A percentile compares a stretch with the other conserved stretches of the same genome.
Conservation (phyloP, 2,329 filamentous ascomycete genomes). For the Knufia fluminis region DNA sequence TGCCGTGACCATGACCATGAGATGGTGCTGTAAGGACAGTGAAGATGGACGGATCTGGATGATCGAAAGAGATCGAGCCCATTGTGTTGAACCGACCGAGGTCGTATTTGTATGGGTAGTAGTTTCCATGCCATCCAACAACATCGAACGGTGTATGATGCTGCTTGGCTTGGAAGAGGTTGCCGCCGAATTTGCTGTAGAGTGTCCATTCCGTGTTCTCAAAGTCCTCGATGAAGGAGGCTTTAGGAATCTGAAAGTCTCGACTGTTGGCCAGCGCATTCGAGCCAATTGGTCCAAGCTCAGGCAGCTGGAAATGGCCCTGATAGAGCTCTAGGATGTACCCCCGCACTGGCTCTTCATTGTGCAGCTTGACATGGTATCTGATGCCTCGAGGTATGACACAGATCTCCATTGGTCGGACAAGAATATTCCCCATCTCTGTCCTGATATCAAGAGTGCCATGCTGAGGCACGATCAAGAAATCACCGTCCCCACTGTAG, state of each 20-base stretch:
- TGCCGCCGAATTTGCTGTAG: slow-evolving; percentile 57
- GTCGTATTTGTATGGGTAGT: slow-evolving; percentile 76
- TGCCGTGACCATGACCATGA: slow-evolving; percentile 43
- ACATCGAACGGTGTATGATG: slow-evolving; percentile 68
- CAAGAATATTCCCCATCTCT: slow-evolving; percentile 63
- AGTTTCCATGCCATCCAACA: slow-evolving; percentile 71
- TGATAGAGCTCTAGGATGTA: slow-evolving; percentile 69
- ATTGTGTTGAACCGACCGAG: slow-evolving; percentile 67
- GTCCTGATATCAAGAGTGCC: slow-evolving; percentile 67
- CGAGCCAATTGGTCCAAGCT: slow-evolving; percentile 63
- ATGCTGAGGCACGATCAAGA: slow-evolving; percentile 66
- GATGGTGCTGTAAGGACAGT: slow-evolving; percentile 55
- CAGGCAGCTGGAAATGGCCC: slow-evolving; percentile 61
- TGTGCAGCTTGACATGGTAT: slow-evolving; percentile 60
- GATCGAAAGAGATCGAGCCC: slow-evolving; percentile 64
- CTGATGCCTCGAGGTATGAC: slow-evolving; percentile 66
- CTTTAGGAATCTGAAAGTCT: slow-evolving; percentile 66
- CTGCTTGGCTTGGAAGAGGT: slow-evolving; percentile 57
- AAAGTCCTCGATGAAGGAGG: slow-evolving; percentile 55
- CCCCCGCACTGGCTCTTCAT: slow-evolving; percentile 53
- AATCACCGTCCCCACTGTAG: slow-evolving; percentile 75
- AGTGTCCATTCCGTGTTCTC: slow-evolving; percentile 44
- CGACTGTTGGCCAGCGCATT: slow-evolving; percentile 65
- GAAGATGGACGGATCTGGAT: slow-evolving; percentile 70
- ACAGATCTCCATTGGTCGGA: slow-evolving; percentile 69